Base-by-base conservation (phyloP, 2,329 filamentous ascomycete species). In the Salinomyces thailandicus region DNA sequence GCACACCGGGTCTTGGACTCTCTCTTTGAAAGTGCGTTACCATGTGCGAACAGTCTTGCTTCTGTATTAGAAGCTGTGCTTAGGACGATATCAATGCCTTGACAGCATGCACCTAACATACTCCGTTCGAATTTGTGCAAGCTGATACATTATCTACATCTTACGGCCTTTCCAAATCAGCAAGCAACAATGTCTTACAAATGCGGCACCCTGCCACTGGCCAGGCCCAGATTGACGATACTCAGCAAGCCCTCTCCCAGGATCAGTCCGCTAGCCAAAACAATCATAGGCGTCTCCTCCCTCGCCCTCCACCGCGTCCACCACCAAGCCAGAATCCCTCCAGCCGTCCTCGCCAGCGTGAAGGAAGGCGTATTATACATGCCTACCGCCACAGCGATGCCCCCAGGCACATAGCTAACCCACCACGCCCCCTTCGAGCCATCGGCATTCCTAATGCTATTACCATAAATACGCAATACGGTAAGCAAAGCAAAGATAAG, bases 311-410 rank as follows among this genome's bases (percentile, higher is more conserved):
- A 68, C 5, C 60, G 64, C 36, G 67, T 69, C 86, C 86, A 95
- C 62, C 82, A 91, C 71, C 82, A 86, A 45, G 76, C 79, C 36
- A 80, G 62, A 29, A 79, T 45, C 0, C 91, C 91, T 2, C 91
- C 91, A 7, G 85, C 75, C 0, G 85, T 83, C 43, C 91, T 70
- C 0, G 91, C 87, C 24, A 98, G 67, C 0, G 91, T 98, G 56
- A 98, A 98, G 0, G 85, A 93, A 0, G 91, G 91, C 0, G 89
- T 85, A 52, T 96, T 98, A 63, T 96, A 98, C 77, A 98, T 98
- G 33, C 91, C 87, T 51, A 95, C 85, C 26, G 91, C 91, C 14
- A 98, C 89, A 2, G 91, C 89, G 52, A 98, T 95, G 0, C 91
- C 91, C 5, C 91, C 89, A 0, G 91, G 91, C 9, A 98, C 69